Conservation (phyloP, 257 asterid species). For the Solanum lycopersicoides region DNA sequence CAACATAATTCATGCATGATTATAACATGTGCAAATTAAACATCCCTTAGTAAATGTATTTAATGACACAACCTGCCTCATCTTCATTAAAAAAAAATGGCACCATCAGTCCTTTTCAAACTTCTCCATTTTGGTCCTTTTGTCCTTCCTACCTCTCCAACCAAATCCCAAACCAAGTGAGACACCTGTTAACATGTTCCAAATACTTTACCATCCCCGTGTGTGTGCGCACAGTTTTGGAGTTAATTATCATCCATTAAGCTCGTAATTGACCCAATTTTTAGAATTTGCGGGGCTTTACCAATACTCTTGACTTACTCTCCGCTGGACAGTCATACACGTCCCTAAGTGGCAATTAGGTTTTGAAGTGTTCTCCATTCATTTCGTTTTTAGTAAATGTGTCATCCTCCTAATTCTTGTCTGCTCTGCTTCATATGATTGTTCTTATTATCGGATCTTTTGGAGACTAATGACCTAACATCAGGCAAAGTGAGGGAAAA, state of each 20-base stretch:
- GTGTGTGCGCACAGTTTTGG: background rate
- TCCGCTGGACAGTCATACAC: background rate
- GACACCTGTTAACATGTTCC: background rate
- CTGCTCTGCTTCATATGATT: background rate
- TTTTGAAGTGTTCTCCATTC: background rate
- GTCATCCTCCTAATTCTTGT: background rate
- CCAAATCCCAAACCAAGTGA: background rate
- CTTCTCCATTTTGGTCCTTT: background rate
- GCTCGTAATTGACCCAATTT: background rate
- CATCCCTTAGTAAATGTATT: background rate
- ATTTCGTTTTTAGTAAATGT: background rate
- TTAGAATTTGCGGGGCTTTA: background rate
- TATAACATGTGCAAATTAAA: background rate
- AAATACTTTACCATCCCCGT: background rate
- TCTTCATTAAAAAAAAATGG: background rate
- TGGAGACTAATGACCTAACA: constrained; percentile 1
- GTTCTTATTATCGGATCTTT: background rate
- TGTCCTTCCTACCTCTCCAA: background rate
- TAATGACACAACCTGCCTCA: background rate
- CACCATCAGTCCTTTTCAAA: background rate
- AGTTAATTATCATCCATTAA: background rate
- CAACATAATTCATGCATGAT: background rate
- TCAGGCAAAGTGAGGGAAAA: constrained; percentile 85
- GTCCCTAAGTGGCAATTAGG: background rate
- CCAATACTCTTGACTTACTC: background rate